phyloP scores from a whole-genome alignment of 148 eudicot species.

The Camellia japonica region DNA sequence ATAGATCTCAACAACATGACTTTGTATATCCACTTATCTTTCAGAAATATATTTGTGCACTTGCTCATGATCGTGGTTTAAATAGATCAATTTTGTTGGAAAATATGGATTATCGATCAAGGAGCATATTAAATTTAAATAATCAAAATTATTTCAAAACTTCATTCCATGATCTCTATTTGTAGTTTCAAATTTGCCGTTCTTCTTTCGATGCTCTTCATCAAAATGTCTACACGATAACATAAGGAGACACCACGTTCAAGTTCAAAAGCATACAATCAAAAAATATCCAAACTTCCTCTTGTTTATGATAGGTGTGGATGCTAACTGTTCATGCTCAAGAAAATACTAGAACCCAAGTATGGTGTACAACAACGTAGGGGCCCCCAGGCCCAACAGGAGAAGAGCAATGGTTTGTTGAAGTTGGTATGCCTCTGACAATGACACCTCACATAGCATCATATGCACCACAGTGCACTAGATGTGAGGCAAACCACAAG shows the following conservation, averaged over 20 bases:
- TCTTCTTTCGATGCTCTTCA: too few relatives aligned
- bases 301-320: neutral
- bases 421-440: neutral
- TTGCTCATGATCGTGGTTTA: too few relatives aligned
- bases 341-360: neutral
- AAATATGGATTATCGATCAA: too few relatives aligned
- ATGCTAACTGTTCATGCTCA: conserved; percentile 6
- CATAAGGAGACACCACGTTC: neutral
- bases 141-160: too few relatives aligned
- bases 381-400: neutral
- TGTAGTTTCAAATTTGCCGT: too few relatives aligned
- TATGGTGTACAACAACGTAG: neutral
- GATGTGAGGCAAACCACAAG: neutral
- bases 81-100: too few relatives aligned
- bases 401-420: neutral
- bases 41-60: neutral
- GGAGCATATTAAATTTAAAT: too few relatives aligned
- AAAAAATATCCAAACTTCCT: neutral
- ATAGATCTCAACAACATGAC: too few relatives aligned
- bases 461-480: neutral
- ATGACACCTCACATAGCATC: neutral
- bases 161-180: too few relatives aligned
- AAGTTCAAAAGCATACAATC: neutral
- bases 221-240: neutral
- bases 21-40: too few relatives aligned